Evolutionary conservation across 2,329 filamentous ascomycete species (phyloP).

Genomic region (Fusarium liriodendri): DNA sequence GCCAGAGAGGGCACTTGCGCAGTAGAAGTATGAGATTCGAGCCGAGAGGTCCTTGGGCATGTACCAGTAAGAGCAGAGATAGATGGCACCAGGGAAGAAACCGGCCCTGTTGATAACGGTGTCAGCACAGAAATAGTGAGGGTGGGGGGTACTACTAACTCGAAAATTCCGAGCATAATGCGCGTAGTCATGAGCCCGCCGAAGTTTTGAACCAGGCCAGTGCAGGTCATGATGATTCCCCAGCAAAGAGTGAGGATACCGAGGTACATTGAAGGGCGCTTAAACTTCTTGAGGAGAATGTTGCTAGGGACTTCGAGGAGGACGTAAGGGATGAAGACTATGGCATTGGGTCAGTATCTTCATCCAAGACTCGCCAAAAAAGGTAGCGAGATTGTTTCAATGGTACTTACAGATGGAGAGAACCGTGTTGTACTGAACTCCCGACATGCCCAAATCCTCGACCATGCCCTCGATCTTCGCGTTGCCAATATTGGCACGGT

Average conservation of each 20-base stretch:
- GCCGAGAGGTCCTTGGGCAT: slow-evolving; percentile 78
- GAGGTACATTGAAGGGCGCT: slow-evolving; percentile 41
- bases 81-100: slow-evolving; percentile 77
- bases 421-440: slow-evolving; percentile 68
- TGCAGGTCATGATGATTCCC: slow-evolving; percentile 74
- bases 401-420: slow-evolving; percentile 71
- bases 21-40: slow-evolving; percentile 81
- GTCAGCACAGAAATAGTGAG: background rate
- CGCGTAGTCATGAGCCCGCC: slow-evolving; percentile 70
- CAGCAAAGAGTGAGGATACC: slow-evolving; percentile 55
- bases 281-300: slow-evolving; percentile 41
- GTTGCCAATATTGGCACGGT: slow-evolving; percentile 63
- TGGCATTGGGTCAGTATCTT: background rate
- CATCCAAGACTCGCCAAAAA: background rate
- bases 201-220: slow-evolving; percentile 70
- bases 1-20: slow-evolving; percentile 78
- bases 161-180: slow-evolving; percentile 74
- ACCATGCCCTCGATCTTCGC: slow-evolving; percentile 60
- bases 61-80: slow-evolving; percentile 84
- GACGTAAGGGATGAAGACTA: slow-evolving; percentile 40
- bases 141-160: slow-evolving; percentile 49
- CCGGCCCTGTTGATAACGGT: slow-evolving; percentile 58
- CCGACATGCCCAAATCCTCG: slow-evolving; percentile 59
- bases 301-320: slow-evolving; percentile 43
- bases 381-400: slow-evolving; percentile 25